Conservation (phyloP, 306 rosid species). For the Cucumis sativus region Cucumber_9930_V3 NC_026660.2:937501-938000, state of each 20-base stretch:
- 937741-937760: slow-evolving; percentile 72
- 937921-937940: neutral
- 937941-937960: neutral
- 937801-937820: slow-evolving; percentile 75
- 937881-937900: slow-evolving; percentile 23
- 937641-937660: neutral
- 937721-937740: slow-evolving; percentile 97
- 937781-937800: slow-evolving; percentile 84
- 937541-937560: neutral
- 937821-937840: slow-evolving; percentile 80
- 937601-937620: neutral
- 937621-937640: neutral
- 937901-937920: neutral
- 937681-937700: neutral
- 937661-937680: neutral
- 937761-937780: slow-evolving; percentile 76
- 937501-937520: neutral
- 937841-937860: slow-evolving; percentile 94
- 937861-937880: slow-evolving; percentile 66
- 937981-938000: slow-evolving; percentile 1
- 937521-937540: neutral
- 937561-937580: neutral
- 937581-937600: neutral
- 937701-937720: neutral
- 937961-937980: neutral